phyloP scores from a whole-genome alignment of 1,284 basidiomycete genomes.

The Cerrena zonata region DNA sequence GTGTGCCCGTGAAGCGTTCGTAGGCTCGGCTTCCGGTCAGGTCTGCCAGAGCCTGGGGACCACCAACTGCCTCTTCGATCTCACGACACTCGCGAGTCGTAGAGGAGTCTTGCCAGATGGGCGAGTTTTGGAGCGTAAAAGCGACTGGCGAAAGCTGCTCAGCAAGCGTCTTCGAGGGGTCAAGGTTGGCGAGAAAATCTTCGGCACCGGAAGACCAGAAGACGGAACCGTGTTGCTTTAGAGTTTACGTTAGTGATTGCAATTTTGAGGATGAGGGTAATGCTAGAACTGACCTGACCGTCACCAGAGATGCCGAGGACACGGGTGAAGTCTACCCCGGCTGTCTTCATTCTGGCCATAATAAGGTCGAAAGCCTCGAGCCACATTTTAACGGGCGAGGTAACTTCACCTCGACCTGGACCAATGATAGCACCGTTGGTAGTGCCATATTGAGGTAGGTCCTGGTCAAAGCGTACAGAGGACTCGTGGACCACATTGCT shows the following conservation, averaged over 20 bases:
- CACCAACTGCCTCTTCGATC: slow-evolving; percentile 65
- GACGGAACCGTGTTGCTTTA: slow-evolving; percentile 85
- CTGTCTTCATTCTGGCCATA: slow-evolving; percentile 60
- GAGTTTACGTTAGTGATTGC: not conserved
- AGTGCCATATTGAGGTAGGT: slow-evolving; percentile 71
- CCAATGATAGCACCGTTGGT: slow-evolving; percentile 68
- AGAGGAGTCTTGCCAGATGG: slow-evolving; percentile 92
- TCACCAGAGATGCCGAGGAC: slow-evolving; percentile 70
- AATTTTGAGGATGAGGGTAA: not conserved
- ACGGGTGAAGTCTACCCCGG: slow-evolving; percentile 51
- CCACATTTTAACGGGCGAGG: slow-evolving; percentile 80
- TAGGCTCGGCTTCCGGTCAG: slow-evolving; percentile 81
- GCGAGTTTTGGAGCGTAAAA: slow-evolving; percentile 68
- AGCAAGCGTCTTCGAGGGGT: slow-evolving; percentile 45
- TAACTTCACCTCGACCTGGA: slow-evolving; percentile 64
- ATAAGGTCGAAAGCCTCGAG: slow-evolving; percentile 80
- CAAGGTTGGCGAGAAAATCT: slow-evolving; percentile 47
- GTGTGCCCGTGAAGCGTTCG: slow-evolving; percentile 82
- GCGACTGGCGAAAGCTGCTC: slow-evolving; percentile 54
- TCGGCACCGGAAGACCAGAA: slow-evolving; percentile 71
- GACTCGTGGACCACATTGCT: slow-evolving; percentile 65
- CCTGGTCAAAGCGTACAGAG: slow-evolving; percentile 75
- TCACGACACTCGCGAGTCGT: slow-evolving; percentile 70
- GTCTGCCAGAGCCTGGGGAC: slow-evolving; percentile 64
- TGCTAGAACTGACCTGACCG: slow-evolving; percentile 53